Evolutionary conservation across 1,139 yeast species (phyloP).

Genomic region (Citeromyces hawaiiensis): DNA sequence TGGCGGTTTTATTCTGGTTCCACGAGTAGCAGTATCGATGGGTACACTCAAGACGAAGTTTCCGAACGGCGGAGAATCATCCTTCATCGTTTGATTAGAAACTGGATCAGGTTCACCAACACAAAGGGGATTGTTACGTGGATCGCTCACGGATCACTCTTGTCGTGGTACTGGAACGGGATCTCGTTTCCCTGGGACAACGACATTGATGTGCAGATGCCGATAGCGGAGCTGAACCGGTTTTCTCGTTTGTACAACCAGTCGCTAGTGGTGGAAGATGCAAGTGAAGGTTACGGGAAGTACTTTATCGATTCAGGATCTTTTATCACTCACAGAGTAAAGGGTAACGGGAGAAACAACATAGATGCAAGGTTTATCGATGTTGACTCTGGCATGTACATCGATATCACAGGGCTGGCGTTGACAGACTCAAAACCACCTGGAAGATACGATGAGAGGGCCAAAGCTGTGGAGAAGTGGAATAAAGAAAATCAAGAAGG

Average conservation of each 20-base stretch:
- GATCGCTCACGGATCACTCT: slow-evolving; percentile 39
- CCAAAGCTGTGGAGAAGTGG: background rate
- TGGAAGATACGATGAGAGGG: slow-evolving; percentile 13
- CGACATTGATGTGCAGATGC: slow-evolving; percentile 44
- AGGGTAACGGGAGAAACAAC: slow-evolving; percentile 26
- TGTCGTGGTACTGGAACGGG: slow-evolving; percentile 46
- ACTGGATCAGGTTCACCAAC: slow-evolving; percentile 33
- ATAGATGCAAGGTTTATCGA: slow-evolving; percentile 34
- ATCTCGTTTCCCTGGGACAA: slow-evolving; percentile 40
- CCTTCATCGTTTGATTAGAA: slow-evolving; percentile 31
- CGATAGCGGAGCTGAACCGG: slow-evolving; percentile 31
- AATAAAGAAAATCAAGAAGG: background rate
- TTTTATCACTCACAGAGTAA: slow-evolving; percentile 20
- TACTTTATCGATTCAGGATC: slow-evolving; percentile 29
- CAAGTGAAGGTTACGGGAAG: slow-evolving; percentile 23
- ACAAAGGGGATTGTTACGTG: slow-evolving; percentile 29
- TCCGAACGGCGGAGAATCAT: slow-evolving; percentile 26
- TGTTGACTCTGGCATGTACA: slow-evolving; percentile 32
- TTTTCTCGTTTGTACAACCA: slow-evolving; percentile 28
- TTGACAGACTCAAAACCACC: slow-evolving; percentile 24
- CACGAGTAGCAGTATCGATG: slow-evolving; percentile 9
- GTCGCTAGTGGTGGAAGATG: slow-evolving; percentile 22
- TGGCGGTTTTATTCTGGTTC: slow-evolving; percentile 48
- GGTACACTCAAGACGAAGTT: slow-evolving; percentile 21
- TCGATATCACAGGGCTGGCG: slow-evolving; percentile 42